Conservation (phyloP, 352 stramenopile genomes). For the Elongisporangium prolatum region DNA sequence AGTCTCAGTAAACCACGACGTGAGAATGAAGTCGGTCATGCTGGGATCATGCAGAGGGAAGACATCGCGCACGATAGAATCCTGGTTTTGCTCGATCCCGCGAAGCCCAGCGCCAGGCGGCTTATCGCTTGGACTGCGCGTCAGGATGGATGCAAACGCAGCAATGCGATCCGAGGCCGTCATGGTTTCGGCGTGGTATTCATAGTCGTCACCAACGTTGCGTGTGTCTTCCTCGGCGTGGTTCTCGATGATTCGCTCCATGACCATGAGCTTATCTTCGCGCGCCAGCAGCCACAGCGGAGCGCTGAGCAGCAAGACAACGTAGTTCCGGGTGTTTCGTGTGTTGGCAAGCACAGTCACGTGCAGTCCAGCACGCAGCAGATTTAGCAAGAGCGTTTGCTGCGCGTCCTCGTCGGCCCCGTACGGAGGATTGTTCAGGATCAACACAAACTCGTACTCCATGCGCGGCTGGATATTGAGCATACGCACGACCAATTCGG, state of each 20-base stretch:
- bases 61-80: constrained; percentile 40
- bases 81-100: constrained; percentile 48
- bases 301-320: constrained; percentile 51
- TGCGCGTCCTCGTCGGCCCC: constrained; percentile 26
- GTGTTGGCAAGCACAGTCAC: constrained; percentile 54
- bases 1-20: constrained; percentile 46
- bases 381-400: constrained; percentile 29
- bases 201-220: constrained; percentile 48
- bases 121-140: constrained; percentile 32
- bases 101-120: constrained; percentile 39
- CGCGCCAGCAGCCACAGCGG: constrained; percentile 50
- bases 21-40: constrained; percentile 60
- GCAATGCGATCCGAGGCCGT: constrained; percentile 40
- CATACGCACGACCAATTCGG: constrained; percentile 45
- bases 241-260: constrained; percentile 57
- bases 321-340: constrained; percentile 29
- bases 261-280: constrained; percentile 60
- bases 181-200: constrained; percentile 49
- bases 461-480: constrained; percentile 58
- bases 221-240: constrained; percentile 48
- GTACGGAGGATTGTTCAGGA: constrained; percentile 33
- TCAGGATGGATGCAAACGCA: constrained; percentile 53
- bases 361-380: constrained; percentile 43
- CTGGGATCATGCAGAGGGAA: constrained; percentile 60
- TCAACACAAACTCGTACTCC: constrained; percentile 50